Evolutionary conservation across 805 yeast species (phyloP).

Genomic region (Candida adriatica): DNA sequence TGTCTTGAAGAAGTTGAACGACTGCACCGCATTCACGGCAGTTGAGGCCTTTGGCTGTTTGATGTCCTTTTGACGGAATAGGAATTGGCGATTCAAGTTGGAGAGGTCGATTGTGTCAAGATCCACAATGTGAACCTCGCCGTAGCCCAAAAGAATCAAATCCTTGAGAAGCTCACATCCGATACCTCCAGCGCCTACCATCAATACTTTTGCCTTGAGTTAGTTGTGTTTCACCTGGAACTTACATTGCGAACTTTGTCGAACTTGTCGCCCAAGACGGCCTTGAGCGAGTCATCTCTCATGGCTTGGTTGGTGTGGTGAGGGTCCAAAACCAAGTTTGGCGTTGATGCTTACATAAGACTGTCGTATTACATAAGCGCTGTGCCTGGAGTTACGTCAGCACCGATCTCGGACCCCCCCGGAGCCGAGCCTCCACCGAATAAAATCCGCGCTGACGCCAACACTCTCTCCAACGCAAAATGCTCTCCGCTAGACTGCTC

Average conservation of each 20-base stretch:
- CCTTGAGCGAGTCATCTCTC: constrained; percentile 13
- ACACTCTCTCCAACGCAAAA: constrained; percentile 1
- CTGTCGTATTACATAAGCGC: too few relatives aligned
- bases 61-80: constrained; percentile 85
- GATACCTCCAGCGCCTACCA: constrained; percentile 96
- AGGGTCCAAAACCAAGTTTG: too few relatives aligned
- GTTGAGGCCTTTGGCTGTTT: constrained; percentile 82
- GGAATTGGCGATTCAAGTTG: constrained; percentile 87
- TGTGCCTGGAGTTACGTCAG: too few relatives aligned
- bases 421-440: too few relatives aligned
- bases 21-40: constrained; percentile 73
- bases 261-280: constrained; percentile 13
- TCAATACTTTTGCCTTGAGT: constrained; percentile 46
- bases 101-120: constrained; percentile 91
- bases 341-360: too few relatives aligned
- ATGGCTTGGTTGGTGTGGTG: too few relatives aligned
- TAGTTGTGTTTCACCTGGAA: too few relatives aligned
- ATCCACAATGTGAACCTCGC: constrained; percentile 89
- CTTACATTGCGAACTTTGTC: constrained; percentile 12
- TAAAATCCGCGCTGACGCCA: neutral
- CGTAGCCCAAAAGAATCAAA: constrained; percentile 69
- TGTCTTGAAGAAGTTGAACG: constrained; percentile 56
- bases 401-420: too few relatives aligned
- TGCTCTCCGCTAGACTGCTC: constrained; percentile 16
- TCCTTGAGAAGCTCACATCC: constrained; percentile 90